These are phyloP conservation scores for Nemania abortiva DNA, from an alignment of 2,329 filamentous ascomycete species.

Conservation along the genomic window DNA sequence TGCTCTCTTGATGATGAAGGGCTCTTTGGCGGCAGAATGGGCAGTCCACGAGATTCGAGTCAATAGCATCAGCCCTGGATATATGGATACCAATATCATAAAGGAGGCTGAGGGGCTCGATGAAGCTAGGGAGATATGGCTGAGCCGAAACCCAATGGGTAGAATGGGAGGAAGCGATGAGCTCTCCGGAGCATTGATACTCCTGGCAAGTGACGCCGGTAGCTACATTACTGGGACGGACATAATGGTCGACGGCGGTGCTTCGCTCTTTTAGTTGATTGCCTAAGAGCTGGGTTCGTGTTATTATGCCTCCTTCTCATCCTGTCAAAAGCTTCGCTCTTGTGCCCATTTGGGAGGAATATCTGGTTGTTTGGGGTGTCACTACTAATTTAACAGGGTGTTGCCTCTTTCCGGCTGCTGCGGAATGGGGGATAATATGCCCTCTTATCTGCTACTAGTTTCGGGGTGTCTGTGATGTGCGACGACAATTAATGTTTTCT, in stretches of 20 bases:
- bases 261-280: not conserved
- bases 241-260: not conserved
- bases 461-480: too few relatives aligned
- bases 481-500: too few relatives aligned
- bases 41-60: slow-evolving; percentile 13
- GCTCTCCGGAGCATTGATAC: not conserved
- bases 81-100: slow-evolving; percentile 17
- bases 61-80: slow-evolving; percentile 17
- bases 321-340: too few relatives aligned
- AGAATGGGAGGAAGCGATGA: not conserved
- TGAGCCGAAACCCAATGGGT: not conserved
- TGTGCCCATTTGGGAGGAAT: too few relatives aligned
- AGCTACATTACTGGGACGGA: not conserved
- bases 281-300: not conserved
- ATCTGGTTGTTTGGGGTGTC: too few relatives aligned
- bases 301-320: too few relatives aligned
- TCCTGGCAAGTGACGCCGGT: not conserved
- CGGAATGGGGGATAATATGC: too few relatives aligned
- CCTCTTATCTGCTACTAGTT: too few relatives aligned
- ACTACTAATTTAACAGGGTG: too few relatives aligned
- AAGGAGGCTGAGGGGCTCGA: not conserved
- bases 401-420: too few relatives aligned
- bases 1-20: slow-evolving; percentile 17
- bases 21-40: slow-evolving; percentile 16
- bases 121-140: not conserved